phyloP scores from a whole-genome alignment of 305 asterid genomes.

The Plantago lanceolata region DNA sequence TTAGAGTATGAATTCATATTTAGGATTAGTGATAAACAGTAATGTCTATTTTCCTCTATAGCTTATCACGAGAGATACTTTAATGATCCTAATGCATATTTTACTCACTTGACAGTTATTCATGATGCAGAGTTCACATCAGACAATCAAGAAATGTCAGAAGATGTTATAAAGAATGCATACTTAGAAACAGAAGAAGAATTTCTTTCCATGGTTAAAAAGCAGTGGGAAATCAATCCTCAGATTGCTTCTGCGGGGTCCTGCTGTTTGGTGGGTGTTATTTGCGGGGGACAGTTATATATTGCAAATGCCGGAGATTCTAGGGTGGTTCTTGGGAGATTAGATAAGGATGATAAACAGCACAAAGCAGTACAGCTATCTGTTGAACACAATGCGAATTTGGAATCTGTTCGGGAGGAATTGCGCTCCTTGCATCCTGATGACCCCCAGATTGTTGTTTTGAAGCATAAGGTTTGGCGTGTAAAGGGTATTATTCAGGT shows the following conservation, averaged over 20 bases:
- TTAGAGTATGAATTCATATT: too few species aligned
- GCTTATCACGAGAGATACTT: too few species aligned
- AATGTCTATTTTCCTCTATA: too few species aligned
- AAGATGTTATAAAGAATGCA: constrained; percentile 56
- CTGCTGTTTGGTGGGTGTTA: constrained; percentile 64
- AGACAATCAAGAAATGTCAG: constrained; percentile 57
- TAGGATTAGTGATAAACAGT: too few species aligned
- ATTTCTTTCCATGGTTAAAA: constrained; percentile 50
- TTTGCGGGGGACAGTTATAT: constrained; percentile 52
- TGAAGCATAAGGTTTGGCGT: constrained; percentile 74
- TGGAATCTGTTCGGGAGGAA: constrained; percentile 59
- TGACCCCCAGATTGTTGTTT: constrained; percentile 63
- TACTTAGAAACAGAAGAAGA: constrained; percentile 64
- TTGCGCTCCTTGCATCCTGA: constrained; percentile 53
- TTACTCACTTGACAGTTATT: constrained; percentile 37
- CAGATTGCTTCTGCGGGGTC: constrained; percentile 73
- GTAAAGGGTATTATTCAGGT: constrained; percentile 82
- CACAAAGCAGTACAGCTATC: constrained; percentile 61
- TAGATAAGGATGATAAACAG: constrained; percentile 35
- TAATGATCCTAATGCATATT: constrained; percentile 23
- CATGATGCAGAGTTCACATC: constrained; percentile 55
- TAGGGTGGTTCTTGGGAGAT: constrained; percentile 55
- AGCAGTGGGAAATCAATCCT: constrained; percentile 53
- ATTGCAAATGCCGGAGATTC: constrained; percentile 78
- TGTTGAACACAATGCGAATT: constrained; percentile 57